Evolutionary conservation across 106 monocot genomes (phyloP).

Genomic region (Allium cepa): DNA sequence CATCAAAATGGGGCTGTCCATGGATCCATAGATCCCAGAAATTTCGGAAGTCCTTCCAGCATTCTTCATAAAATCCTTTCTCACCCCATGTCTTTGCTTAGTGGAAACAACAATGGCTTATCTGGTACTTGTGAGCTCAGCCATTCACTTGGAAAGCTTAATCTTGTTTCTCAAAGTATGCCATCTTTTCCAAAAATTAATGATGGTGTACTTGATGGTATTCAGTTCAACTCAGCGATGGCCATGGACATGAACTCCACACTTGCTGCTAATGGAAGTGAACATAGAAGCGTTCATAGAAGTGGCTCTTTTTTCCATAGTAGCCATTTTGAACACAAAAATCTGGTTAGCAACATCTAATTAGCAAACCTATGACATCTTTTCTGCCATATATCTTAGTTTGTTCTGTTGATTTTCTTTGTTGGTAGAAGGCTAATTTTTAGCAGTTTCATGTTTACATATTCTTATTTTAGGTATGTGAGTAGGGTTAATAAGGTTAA

Average conservation of each 20-base stretch:
- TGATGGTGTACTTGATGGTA: conserved; percentile 25
- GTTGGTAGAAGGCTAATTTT: too few relatives aligned
- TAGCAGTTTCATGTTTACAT: too few relatives aligned
- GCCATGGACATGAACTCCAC: conserved; percentile 35
- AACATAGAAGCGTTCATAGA: conserved; percentile 31
- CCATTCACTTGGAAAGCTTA: conserved; percentile 52
- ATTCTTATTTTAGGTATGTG: too few relatives aligned
- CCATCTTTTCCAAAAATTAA: conserved; percentile 43
- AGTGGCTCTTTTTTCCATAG: conserved; percentile 32
- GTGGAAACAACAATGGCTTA: conserved; percentile 27
- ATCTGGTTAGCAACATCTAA: conserved; percentile 11
- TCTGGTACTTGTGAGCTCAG: conserved; percentile 26
- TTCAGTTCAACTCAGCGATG: conserved; percentile 36
- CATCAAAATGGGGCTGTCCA: conserved; percentile 43
- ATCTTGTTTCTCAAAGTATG: conserved; percentile 40
- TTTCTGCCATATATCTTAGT: not conserved
- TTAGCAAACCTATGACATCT: not conserved
- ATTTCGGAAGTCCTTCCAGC: conserved; percentile 20
- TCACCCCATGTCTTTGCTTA: conserved; percentile 18
- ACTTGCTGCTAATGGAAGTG: conserved; percentile 22
- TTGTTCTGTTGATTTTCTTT: not conserved
- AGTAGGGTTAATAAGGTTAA: too few relatives aligned
- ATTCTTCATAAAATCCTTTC: conserved; percentile 36
- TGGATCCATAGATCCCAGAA: conserved; percentile 26
- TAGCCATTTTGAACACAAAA: conserved; percentile 41